phyloP scores from a whole-genome alignment of 1,284 basidiomycete species.

The Dichomitus squalens region DNA sequence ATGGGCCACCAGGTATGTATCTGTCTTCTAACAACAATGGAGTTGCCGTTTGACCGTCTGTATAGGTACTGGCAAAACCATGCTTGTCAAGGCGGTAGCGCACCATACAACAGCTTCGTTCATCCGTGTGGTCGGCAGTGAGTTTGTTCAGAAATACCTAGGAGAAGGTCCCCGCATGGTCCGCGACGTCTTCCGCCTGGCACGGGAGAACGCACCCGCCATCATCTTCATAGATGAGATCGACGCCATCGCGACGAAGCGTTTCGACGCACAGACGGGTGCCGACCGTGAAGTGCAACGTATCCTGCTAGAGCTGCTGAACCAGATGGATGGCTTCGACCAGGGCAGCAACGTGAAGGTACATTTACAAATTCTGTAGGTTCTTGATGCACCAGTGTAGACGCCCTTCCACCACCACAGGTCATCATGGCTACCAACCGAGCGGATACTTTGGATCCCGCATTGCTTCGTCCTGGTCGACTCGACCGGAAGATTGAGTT shows the following conservation, averaged over 20 bases:
- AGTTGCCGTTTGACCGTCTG: background rate
- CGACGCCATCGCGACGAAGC: constrained; percentile 99
- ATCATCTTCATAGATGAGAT: constrained; percentile 99
- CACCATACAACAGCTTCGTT: constrained; percentile 97
- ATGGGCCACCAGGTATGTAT: constrained; percentile 84
- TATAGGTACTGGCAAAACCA: constrained; percentile 98
- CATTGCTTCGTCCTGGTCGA: constrained; percentile 95
- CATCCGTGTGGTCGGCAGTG: constrained; percentile 97
- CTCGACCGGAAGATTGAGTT: constrained; percentile 99
- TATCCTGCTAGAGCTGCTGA: constrained; percentile 96
- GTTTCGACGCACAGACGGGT: constrained; percentile 99
- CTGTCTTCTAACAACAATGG: background rate
- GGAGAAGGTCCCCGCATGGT: constrained; percentile 99
- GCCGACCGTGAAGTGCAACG: constrained; percentile 99
- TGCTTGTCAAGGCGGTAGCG: constrained; percentile 98
- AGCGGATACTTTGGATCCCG: constrained; percentile 95
- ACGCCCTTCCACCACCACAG: constrained; percentile 42
- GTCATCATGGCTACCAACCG: constrained; percentile 99
- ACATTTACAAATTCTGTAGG: constrained; percentile 15
- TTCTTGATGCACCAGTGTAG: background rate
- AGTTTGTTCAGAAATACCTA: constrained; percentile 99
- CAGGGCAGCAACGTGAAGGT: constrained; percentile 99
- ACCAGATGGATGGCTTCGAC: constrained; percentile 99
- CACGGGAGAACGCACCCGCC: constrained; percentile 94
- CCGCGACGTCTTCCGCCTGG: constrained; percentile 97